Evolutionary conservation across 2,329 filamentous ascomycete genomes (phyloP).

Genomic region (Fusarium sp.): DNA sequence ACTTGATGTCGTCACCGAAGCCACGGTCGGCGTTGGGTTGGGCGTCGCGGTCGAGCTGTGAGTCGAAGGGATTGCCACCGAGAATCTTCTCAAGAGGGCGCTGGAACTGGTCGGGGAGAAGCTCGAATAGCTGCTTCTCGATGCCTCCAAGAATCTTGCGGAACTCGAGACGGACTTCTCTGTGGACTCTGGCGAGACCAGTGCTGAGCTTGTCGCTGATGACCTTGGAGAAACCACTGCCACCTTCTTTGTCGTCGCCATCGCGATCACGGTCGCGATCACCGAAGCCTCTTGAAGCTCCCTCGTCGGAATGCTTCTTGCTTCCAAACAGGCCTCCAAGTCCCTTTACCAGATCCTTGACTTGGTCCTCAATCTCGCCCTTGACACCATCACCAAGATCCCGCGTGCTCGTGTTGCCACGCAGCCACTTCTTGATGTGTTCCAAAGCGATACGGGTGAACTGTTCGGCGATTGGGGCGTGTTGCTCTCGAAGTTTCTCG

Average conservation of each 20-base stretch:
- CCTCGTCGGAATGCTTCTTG: conserved; percentile 51
- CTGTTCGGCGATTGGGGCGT: conserved; percentile 58
- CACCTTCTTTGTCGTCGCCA: conserved; percentile 43
- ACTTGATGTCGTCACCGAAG: conserved; percentile 57
- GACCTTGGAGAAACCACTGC: conserved; percentile 57
- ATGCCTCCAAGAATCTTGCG: conserved; percentile 57
- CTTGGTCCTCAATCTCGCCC: conserved; percentile 58
- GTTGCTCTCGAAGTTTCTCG: conserved; percentile 55
- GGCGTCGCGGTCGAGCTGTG: conserved; percentile 54
- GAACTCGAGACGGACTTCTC: conserved; percentile 60
- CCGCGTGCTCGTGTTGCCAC: conserved; percentile 55
- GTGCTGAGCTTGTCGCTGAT: conserved; percentile 62
- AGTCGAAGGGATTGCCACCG: conserved; percentile 60
- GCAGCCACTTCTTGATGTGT: conserved; percentile 60
- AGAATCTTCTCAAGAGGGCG: conserved; percentile 59
- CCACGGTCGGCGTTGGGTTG: conserved; percentile 50
- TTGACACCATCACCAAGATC: conserved; percentile 58
- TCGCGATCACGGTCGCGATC: conserved; percentile 45
- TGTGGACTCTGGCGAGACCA: conserved; percentile 57
- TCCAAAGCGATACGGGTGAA: conserved; percentile 60
- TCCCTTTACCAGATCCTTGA: conserved; percentile 59
- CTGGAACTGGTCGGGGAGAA: conserved; percentile 58
- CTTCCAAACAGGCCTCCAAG: conserved; percentile 56
- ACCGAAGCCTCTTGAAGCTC: conserved; percentile 47
- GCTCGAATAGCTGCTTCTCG: conserved; percentile 60